Percentiles rank a stretch among this genome's conserved stretches.
Evolutionary conservation across 352 stramenopile species (phyloP).

Genomic region (Pythium coloratum): DNA sequence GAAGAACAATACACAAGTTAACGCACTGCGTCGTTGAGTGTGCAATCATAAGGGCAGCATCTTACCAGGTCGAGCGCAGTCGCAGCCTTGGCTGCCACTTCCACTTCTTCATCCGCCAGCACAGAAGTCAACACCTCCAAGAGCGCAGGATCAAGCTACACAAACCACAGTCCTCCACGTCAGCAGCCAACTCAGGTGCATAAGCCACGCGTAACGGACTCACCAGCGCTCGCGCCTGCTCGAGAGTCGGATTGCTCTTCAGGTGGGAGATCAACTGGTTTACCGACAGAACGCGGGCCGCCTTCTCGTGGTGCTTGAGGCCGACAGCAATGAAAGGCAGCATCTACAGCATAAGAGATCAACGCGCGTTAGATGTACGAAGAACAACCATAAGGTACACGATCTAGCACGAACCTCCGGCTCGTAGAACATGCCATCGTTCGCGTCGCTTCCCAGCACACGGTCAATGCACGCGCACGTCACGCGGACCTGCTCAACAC

Average conservation of each 20-base stretch:
- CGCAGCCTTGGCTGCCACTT: slow-evolving; percentile 62
- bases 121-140: slow-evolving; percentile 58
- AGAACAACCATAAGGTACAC: neutral
- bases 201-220: neutral
- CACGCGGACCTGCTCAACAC: slow-evolving; percentile 58
- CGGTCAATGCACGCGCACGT: slow-evolving; percentile 77
- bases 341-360: slow-evolving; percentile 38
- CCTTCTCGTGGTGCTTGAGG: slow-evolving; percentile 58
- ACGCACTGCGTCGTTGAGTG: neutral
- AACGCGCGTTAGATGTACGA: neutral
- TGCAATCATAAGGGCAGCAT: neutral
- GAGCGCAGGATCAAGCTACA: slow-evolving; percentile 35
- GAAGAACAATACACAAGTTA: neutral
- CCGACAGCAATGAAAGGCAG: slow-evolving; percentile 73
- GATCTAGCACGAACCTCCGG: slow-evolving; percentile 41
- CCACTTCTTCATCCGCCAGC: slow-evolving; percentile 69
- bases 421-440: slow-evolving; percentile 71
- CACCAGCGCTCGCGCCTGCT: slow-evolving; percentile 58
- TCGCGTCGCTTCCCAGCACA: slow-evolving; percentile 54
- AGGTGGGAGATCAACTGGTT: slow-evolving; percentile 77
- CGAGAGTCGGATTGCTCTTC: slow-evolving; percentile 43
- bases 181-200: neutral
- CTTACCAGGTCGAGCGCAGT: slow-evolving; percentile 62
- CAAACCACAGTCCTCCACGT: neutral
- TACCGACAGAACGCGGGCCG: slow-evolving; percentile 58